phyloP scores from a whole-genome alignment of 225 moss, liverwort and hornwort genomes.

The Climacium dendroides region DNA sequence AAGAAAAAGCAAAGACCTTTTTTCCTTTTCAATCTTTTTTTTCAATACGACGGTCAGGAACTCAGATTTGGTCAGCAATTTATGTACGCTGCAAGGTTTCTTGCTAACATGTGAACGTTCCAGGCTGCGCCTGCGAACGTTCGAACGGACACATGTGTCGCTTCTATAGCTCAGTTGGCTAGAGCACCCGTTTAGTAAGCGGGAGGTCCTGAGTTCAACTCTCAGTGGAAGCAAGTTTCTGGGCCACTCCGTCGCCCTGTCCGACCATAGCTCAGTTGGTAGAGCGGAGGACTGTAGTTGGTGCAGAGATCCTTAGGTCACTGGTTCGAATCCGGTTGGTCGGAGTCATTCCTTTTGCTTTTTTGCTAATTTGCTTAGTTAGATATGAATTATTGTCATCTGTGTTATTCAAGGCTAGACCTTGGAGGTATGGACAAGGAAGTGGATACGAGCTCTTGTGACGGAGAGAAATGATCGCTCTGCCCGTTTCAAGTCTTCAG shows the following conservation, averaged over 20 bases:
- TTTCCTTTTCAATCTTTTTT: not conserved
- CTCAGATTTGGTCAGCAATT: not conserved
- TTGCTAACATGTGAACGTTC: accelerated
- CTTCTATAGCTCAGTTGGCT: slow-evolving; percentile 8
- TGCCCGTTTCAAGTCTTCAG: not conserved
- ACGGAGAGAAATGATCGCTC: not conserved
- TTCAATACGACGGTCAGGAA: too few relatives aligned
- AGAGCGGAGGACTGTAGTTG: slow-evolving; percentile 80
- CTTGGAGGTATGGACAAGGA: not conserved
- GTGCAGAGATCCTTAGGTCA: slow-evolving; percentile 58
- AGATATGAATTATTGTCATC: not conserved
- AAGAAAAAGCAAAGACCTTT: not conserved
- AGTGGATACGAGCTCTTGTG: not conserved
- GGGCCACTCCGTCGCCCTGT: accelerated
- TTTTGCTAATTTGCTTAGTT: not conserved
- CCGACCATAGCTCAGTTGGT: slow-evolving; percentile 90
- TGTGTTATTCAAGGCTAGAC: not conserved
- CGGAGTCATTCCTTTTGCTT: not conserved
- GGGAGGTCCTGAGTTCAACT: slow-evolving; percentile 8
- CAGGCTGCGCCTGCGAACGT: accelerated
- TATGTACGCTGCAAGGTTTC: accelerated
- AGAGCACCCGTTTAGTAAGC: slow-evolving; percentile 12
- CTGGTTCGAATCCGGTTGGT: slow-evolving; percentile 77
- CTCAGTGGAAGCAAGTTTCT: not conserved
- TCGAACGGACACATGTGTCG: accelerated